Conservation (phyloP, 768 basidiomycete species). For the Crucibulum laeve region DNA sequence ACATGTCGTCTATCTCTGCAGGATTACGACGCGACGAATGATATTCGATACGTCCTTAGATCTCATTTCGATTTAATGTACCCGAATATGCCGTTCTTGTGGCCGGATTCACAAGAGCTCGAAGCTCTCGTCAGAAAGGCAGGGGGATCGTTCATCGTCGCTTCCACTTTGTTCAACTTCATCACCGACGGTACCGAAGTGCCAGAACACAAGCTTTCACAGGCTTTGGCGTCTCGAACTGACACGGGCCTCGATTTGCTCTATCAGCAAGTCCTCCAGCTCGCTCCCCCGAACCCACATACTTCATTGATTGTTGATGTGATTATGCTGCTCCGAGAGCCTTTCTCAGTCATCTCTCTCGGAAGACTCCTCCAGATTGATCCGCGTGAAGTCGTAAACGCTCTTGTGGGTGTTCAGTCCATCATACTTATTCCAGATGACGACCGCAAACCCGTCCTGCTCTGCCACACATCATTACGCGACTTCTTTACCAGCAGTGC, state of each 20-base stretch:
- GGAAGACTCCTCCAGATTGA: neutral
- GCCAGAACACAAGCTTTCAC: neutral
- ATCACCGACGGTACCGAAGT: neutral
- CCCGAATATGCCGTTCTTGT: neutral
- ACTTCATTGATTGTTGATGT: neutral
- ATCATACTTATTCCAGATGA: slow-evolving; percentile 2
- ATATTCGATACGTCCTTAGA: neutral
- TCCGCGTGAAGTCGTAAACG: neutral
- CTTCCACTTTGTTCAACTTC: slow-evolving; percentile 1
- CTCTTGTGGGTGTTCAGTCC: slow-evolving; percentile 1
- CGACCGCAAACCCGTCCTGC: neutral
- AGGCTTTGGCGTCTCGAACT: neutral
- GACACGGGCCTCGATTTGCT: slow-evolving; percentile 1
- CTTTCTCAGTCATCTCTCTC: neutral
- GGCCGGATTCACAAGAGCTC: neutral
- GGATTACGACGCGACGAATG: neutral
- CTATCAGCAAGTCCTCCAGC: neutral
- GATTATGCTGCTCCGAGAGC: neutral
- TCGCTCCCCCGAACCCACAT: neutral
- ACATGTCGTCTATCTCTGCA: neutral
- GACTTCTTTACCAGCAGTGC: neutral
- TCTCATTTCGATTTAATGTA: neutral
- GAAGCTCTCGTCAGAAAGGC: neutral
- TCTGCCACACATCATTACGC: slow-evolving; percentile 1
- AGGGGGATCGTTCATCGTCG: slow-evolving; percentile 2